Percentiles rank a stretch among this genome's conserved stretches.
Conservation (phyloP, 805 yeast species). For the Myxozyma geophila region DNA sequence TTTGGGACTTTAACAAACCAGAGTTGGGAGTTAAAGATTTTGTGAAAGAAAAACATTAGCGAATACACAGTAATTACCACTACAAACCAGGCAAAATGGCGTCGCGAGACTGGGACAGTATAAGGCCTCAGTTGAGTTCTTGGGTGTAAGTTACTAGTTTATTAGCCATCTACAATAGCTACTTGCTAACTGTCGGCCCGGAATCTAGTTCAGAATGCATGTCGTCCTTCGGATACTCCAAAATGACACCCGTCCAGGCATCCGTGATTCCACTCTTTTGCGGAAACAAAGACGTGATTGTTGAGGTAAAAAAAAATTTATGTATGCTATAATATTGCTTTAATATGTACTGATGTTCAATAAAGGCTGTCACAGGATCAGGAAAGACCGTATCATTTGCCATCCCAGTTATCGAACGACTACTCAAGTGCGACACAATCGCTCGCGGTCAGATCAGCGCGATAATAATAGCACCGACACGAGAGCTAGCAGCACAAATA, state of each 20-base stretch:
- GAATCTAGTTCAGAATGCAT: conserved; percentile 58
- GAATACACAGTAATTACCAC: no score
- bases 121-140: conserved; percentile 59
- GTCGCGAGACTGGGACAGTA: conserved; percentile 66
- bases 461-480: conserved; percentile 71
- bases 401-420: conserved; percentile 75
- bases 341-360: neutral
- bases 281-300: conserved; percentile 90
- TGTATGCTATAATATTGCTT: neutral
- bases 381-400: conserved; percentile 96
- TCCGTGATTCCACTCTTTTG: conserved; percentile 84
- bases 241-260: conserved; percentile 98
- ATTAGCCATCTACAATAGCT: neutral
- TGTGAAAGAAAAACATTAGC: neutral
- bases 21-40: neutral
- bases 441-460: conserved; percentile 69
- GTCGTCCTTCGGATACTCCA: conserved; percentile 69
- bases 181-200: neutral
- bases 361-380: conserved; percentile 86
- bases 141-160: conserved; percentile 60
- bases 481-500: conserved; percentile 60
- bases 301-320: conserved; percentile 52
- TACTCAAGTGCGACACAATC: conserved; percentile 44
- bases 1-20: neutral
- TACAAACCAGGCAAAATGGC: conserved; percentile 15